phyloP scores from a whole-genome alignment of 164 flowering plant species.

The Umbilicus rupestris region DNA sequence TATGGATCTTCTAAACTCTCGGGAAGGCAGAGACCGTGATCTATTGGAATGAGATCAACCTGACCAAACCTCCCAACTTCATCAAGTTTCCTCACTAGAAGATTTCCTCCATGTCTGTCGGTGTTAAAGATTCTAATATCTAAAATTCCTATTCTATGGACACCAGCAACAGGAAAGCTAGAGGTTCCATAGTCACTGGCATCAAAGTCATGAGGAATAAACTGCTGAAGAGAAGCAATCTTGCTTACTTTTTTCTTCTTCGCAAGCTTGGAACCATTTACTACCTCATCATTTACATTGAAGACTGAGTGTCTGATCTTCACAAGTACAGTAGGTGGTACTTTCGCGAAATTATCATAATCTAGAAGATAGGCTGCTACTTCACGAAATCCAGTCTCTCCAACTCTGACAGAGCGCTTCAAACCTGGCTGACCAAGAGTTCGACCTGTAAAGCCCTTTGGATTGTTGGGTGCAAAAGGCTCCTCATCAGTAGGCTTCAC shows the following conservation, averaged over 20 bases:
- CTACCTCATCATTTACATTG: conserved; percentile 13
- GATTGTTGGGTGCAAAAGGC: conserved; percentile 20
- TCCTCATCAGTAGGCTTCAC: conserved; percentile 21
- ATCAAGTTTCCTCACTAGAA: conserved; percentile 20
- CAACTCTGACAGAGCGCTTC: conserved; percentile 19
- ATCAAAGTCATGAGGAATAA: conserved; percentile 15
- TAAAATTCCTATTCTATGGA: conserved; percentile 17
- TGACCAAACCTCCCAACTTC: conserved; percentile 17
- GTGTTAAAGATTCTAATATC: conserved; percentile 26
- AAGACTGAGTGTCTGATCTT: conserved; percentile 16
- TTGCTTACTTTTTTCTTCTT: conserved; percentile 14
- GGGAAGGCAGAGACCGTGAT: conserved; percentile 27
- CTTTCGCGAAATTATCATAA: conserved; percentile 14
- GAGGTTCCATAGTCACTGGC: conserved; percentile 19
- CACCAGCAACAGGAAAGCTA: conserved; percentile 16
- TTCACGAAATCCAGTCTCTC: conserved; percentile 19
- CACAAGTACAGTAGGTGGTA: conserved; percentile 17
- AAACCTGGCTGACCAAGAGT: conserved; percentile 19
- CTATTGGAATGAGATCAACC: conserved; percentile 25
- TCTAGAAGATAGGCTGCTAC: conserved; percentile 19
- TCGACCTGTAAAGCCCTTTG: conserved; percentile 17
- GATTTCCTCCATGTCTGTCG: conserved; percentile 26
- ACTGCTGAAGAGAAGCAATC: conserved; percentile 20
- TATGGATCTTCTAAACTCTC: conserved; percentile 26
- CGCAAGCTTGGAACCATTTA: conserved; percentile 9